phyloP scores from a whole-genome alignment of 139 green algal genomes.

The Edaphochlamys debaryana region DNA sequence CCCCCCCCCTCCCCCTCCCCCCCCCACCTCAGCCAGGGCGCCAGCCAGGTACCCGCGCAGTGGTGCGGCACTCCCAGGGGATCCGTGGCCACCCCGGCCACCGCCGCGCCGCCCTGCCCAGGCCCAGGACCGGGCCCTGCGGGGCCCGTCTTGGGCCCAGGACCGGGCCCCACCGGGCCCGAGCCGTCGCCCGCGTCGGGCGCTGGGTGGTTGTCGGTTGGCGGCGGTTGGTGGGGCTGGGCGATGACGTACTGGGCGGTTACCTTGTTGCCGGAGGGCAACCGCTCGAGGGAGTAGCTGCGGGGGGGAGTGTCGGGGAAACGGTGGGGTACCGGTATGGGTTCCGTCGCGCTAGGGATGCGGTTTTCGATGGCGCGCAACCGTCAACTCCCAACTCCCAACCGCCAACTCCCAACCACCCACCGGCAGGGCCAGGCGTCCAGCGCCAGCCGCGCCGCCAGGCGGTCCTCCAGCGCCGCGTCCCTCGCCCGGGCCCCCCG shows the following conservation, averaged over 20 bases:
- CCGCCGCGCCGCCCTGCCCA: background rate
- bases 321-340: background rate
- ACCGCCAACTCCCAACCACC: background rate
- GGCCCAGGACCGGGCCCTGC: background rate
- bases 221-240: too few relatives aligned
- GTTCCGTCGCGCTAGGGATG: too few relatives aligned
- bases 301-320: background rate
- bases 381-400: background rate
- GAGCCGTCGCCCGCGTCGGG: too few relatives aligned
- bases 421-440: constrained; percentile 44
- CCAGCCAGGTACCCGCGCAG: constrained; percentile 43
- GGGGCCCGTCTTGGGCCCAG: too few relatives aligned
- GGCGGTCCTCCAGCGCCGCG: constrained; percentile 31
- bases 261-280: constrained; percentile 40
- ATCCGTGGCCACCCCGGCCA: constrained; percentile 18
- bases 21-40: constrained; percentile 45
- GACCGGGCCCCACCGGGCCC: too few relatives aligned
- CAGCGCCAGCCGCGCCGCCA: constrained; percentile 42
- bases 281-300: constrained; percentile 53
- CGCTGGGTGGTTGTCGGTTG: too few relatives aligned
- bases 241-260: constrained; percentile 40
- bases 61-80: constrained; percentile 24
- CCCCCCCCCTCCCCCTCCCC: too few relatives aligned
- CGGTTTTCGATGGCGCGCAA: too few relatives aligned
- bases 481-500: background rate